Percentiles rank a stretch among this genome's conserved stretches.
Conservation (phyloP, 257 asterid species). For the Echium plantagineum region DNA sequence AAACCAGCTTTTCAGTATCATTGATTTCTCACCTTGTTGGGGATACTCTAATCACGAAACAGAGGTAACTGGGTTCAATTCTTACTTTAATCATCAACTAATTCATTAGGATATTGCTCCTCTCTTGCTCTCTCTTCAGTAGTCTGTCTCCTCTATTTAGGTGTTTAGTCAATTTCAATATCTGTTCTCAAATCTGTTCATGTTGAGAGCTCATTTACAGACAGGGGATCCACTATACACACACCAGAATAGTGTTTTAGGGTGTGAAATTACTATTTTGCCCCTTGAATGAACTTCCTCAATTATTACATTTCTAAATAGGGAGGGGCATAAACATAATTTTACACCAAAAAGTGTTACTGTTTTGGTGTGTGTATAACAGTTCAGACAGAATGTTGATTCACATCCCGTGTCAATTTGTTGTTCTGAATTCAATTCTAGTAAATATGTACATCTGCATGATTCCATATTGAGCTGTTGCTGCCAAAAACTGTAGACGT, state of each 20-base stretch:
- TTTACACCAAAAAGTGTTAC: too few relatives aligned
- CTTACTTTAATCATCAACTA: background rate
- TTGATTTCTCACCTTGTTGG: conserved; percentile 66
- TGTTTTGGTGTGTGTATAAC: too few relatives aligned
- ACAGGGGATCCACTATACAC: too few relatives aligned
- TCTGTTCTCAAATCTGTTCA: background rate
- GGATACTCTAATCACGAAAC: conserved; percentile 53
- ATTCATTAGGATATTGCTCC: background rate
- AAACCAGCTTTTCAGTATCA: conserved; percentile 77
- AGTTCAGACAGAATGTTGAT: background rate
- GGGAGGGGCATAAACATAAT: too few relatives aligned
- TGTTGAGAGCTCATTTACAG: background rate
- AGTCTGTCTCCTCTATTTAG: too few relatives aligned
- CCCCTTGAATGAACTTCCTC: too few relatives aligned
- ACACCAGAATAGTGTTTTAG: too few relatives aligned
- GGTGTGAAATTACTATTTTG: too few relatives aligned
- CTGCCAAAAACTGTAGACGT: background rate
- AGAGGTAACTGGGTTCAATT: conserved; percentile 33
- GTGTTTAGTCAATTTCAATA: too few relatives aligned
- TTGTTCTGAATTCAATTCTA: background rate
- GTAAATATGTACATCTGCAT: background rate
- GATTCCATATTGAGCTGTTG: too few relatives aligned
- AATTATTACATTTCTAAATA: too few relatives aligned
- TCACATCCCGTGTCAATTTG: background rate
- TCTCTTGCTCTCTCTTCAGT: too few relatives aligned